Percentiles rank a stretch among this genome's conserved stretches.
Evolutionary conservation across 2,329 filamentous ascomycete species (phyloP).

Genomic region (Kalmusia sp.): DNA sequence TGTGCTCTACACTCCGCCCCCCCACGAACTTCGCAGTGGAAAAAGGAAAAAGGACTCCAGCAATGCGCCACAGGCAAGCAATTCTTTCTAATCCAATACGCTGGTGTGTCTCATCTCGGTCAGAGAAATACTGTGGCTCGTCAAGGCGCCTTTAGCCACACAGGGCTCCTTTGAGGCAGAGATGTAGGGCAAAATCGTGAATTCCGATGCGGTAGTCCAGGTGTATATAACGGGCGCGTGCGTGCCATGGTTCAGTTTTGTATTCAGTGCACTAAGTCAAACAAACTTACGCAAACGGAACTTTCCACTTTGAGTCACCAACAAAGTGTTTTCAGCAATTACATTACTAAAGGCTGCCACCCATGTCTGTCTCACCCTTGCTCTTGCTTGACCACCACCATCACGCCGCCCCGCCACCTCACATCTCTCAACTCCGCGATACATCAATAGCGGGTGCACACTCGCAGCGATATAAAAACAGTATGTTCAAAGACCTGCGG

Average conservation of each 20-base stretch:
- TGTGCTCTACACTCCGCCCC: constrained; percentile 4
- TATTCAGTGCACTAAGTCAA: not conserved
- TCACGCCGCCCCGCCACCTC: not conserved
- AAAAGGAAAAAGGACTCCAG: too few relatives aligned
- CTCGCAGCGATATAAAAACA: constrained; percentile 7
- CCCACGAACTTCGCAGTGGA: too few relatives aligned
- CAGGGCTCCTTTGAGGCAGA: constrained; percentile 11
- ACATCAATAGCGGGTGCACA: constrained; percentile 8
- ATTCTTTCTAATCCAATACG: not conserved
- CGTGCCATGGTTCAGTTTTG: not conserved
- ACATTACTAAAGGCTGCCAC: constrained; percentile 1
- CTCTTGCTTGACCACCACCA: not conserved
- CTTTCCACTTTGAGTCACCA: not conserved
- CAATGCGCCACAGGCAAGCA: not conserved
- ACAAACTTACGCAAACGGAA: not conserved
- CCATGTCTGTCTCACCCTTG: constrained; percentile 21
- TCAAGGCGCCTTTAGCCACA: not conserved
- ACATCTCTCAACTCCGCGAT: not conserved
- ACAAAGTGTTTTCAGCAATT: not conserved
- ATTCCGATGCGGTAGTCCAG: not conserved
- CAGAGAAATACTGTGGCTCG: not conserved
- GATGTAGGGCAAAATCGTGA: not conserved
- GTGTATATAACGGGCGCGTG: not conserved
- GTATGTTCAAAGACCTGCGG: constrained; percentile 32
- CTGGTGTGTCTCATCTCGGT: not conserved